Conservation (phyloP, 2,329 filamentous ascomycete species). For the Paraphoma sp. region DNA sequence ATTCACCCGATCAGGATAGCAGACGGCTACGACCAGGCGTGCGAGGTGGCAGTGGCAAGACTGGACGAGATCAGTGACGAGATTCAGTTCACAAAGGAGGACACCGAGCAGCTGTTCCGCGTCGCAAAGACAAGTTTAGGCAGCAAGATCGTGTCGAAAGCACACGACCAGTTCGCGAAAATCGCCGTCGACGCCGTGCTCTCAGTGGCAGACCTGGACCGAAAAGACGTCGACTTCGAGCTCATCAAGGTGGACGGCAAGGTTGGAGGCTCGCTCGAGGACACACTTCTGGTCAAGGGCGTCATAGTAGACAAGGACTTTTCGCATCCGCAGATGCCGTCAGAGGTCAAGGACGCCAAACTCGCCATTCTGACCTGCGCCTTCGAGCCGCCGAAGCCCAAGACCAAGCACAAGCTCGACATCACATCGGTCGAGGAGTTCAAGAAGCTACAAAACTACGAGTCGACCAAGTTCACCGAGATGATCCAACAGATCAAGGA, state of each 20-base stretch:
- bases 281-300: constrained; percentile 93
- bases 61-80: constrained; percentile 92
- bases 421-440: constrained; percentile 98
- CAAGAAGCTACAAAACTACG: constrained; percentile 96
- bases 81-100: constrained; percentile 80
- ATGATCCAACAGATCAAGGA: constrained; percentile 99
- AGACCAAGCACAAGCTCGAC: constrained; percentile 99
- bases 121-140: constrained; percentile 95
- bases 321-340: constrained; percentile 98
- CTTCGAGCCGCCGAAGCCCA: constrained; percentile 98
- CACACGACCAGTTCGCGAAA: constrained; percentile 96
- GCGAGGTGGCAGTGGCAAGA: constrained; percentile 92
- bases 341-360: constrained; percentile 93
- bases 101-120: constrained; percentile 87
- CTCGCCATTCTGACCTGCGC: constrained; percentile 97
- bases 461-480: constrained; percentile 94
- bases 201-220: constrained; percentile 92
- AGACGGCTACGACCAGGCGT: constrained; percentile 96
- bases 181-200: constrained; percentile 97
- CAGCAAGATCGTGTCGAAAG: constrained; percentile 99
- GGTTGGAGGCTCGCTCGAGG: constrained; percentile 91
- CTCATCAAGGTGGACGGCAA: constrained; percentile 99
- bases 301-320: constrained; percentile 99
- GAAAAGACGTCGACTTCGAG: constrained; percentile 98
- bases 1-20: constrained; percentile 99